phyloP scores from a whole-genome alignment of 805 yeast species.

The Saccharomycopsis fermentans region DNA sequence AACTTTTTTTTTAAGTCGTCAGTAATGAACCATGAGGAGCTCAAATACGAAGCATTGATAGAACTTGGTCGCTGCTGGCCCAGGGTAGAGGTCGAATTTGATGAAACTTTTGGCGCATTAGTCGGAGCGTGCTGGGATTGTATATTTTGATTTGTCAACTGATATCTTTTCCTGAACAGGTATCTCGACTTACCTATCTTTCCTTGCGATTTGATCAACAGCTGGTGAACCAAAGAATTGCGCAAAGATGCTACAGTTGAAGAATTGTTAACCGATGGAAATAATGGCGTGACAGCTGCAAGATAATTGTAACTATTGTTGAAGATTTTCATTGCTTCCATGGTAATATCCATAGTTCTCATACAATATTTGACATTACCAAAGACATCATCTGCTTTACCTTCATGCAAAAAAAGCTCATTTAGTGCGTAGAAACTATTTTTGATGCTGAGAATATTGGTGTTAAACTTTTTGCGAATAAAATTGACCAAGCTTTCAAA shows the following conservation, averaged over 20 bases:
- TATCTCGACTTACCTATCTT: neutral
- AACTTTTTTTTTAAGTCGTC: conserved; percentile 8
- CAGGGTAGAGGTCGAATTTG: neutral
- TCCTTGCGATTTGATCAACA: neutral
- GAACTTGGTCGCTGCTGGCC: neutral
- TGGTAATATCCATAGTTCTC: neutral
- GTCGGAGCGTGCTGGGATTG: neutral
- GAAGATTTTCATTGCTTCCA: conserved; percentile 8
- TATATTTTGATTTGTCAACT: neutral
- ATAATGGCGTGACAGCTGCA: conserved; percentile 11
- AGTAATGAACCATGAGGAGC: conserved; percentile 14
- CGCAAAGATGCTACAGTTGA: neutral
- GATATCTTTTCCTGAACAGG: neutral
- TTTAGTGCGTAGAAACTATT: neutral
- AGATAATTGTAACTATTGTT: conserved; percentile 14
- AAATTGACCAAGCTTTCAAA: conserved; percentile 15
- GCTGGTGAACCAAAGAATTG: neutral
- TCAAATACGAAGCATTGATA: conserved; percentile 6
- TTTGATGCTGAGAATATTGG: conserved; percentile 2
- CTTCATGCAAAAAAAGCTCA: neutral
- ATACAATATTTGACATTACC: neutral
- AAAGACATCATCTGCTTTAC: neutral
- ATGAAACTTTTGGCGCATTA: neutral
- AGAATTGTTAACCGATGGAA: conserved; percentile 5
- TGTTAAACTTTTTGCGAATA: conserved; percentile 10